Evolutionary conservation across 106 monocot genomes (phyloP).

Genomic region (Apostasia ramifera): DNA sequence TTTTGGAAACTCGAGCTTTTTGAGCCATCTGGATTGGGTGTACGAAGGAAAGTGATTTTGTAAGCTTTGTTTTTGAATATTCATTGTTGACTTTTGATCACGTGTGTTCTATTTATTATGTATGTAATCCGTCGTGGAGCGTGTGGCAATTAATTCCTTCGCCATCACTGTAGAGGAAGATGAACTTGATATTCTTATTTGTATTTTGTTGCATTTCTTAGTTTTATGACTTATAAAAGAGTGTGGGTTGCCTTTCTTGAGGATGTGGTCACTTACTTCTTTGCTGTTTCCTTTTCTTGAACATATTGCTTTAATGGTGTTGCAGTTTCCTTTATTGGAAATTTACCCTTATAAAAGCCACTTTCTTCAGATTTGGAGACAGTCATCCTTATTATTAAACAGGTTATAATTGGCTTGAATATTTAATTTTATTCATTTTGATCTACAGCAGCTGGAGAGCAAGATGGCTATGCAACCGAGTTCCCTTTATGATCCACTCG

Average conservation of each 20-base stretch:
- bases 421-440: neutral
- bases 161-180: neutral
- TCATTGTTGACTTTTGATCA: neutral
- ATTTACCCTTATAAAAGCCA: too few species aligned
- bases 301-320: too few species aligned
- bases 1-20: neutral
- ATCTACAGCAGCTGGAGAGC: constrained; percentile 16
- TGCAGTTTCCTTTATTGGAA: too few species aligned
- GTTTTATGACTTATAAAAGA: too few species aligned
- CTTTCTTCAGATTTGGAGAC: neutral
- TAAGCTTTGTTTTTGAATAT: too few species aligned
- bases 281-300: neutral
- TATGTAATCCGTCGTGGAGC: neutral
- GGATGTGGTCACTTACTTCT: neutral
- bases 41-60: too few species aligned
- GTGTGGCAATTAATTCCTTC: neutral
- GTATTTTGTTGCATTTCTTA: too few species aligned
- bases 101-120: neutral
- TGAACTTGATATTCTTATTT: too few species aligned
- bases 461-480: constrained; percentile 9
- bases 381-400: neutral
- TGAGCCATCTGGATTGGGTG: neutral
- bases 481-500: constrained; percentile 29
- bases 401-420: neutral
- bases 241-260: neutral